Percentiles rank a stretch among this genome's conserved stretches.
Conservation (phyloP, 2,329 filamentous ascomycete species). For the Paecilomyces variotii region DNA sequence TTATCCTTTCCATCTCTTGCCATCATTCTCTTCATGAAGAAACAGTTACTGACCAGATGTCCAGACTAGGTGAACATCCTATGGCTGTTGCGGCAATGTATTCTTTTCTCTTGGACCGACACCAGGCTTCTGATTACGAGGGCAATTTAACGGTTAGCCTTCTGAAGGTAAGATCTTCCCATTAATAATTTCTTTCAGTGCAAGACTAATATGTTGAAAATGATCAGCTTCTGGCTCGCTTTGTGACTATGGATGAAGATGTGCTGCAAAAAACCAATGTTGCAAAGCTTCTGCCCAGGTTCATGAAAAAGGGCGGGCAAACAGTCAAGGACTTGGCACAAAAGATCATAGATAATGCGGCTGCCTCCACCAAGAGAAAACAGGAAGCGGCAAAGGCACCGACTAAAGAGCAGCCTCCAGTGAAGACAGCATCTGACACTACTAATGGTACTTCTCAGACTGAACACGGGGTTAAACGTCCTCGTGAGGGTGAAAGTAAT, state of each 20-base stretch:
- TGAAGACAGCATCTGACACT: conserved; percentile 12
- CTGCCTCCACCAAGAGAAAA: conserved; percentile 37
- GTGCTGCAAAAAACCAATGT: conserved; percentile 53
- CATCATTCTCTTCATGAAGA: conserved; percentile 7
- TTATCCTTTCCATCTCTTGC: background rate
- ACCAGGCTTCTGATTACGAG: conserved; percentile 41
- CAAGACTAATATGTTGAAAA: background rate
- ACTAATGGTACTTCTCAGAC: conserved; percentile 8
- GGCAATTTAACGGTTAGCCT: conserved; percentile 37
- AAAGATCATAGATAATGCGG: conserved; percentile 45
- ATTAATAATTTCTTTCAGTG: background rate
- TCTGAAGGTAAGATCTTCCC: conserved; percentile 32
- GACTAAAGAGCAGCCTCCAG: conserved; percentile 27
- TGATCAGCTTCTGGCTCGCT: conserved; percentile 44
- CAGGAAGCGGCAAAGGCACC: conserved; percentile 28
- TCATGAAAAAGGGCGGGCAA: conserved; percentile 52
- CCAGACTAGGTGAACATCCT: conserved; percentile 41
- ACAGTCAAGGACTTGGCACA: conserved; percentile 49
- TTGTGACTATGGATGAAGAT: conserved; percentile 50
- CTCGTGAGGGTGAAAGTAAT: conserved; percentile 30
- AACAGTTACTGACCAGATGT: conserved; percentile 19
- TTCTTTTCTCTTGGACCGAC: conserved; percentile 42
- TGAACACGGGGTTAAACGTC: conserved; percentile 29
- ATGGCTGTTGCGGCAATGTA: conserved; percentile 40
- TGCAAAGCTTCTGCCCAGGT: conserved; percentile 48